Conservation (phyloP, 768 basidiomycete genomes). For the Mycena indigotica region DNA sequence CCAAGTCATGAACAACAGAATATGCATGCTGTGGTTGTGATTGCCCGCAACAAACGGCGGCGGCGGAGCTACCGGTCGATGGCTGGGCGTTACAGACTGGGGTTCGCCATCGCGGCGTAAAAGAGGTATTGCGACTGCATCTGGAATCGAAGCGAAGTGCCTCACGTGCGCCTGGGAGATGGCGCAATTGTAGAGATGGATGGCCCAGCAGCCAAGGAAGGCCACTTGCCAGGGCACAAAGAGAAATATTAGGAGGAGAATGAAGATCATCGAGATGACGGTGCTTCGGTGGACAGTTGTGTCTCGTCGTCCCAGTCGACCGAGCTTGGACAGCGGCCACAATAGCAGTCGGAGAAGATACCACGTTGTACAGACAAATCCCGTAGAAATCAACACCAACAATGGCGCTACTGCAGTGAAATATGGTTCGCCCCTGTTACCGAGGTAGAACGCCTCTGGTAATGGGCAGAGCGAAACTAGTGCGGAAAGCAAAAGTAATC, state of each 20-base stretch:
- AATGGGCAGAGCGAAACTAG: slow-evolving; percentile 58
- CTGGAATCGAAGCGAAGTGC: slow-evolving; percentile 13
- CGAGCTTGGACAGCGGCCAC: slow-evolving; percentile 44
- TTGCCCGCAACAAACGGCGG: slow-evolving; percentile 32
- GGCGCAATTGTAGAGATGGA: slow-evolving; percentile 71
- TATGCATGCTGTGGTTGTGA: slow-evolving; percentile 56
- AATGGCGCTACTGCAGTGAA: slow-evolving; percentile 58
- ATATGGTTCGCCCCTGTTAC: slow-evolving; percentile 52
- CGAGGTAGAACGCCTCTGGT: slow-evolving; percentile 57
- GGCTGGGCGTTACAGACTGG: not conserved
- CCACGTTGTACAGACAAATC: slow-evolving; percentile 66
- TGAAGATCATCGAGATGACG: slow-evolving; percentile 57
- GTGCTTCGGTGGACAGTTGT: slow-evolving; percentile 47
- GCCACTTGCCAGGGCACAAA: slow-evolving; percentile 93
- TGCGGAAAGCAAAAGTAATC: slow-evolving; percentile 46
- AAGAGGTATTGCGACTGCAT: slow-evolving; percentile 26
- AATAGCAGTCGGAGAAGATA: slow-evolving; percentile 51
- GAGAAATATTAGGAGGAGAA: slow-evolving; percentile 68
- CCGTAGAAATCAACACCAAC: slow-evolving; percentile 60
- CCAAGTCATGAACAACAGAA: slow-evolving; percentile 79
- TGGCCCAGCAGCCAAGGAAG: slow-evolving; percentile 81
- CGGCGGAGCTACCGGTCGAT: slow-evolving; percentile 7
- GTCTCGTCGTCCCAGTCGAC: slow-evolving; percentile 37
- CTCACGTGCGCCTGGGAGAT: slow-evolving; percentile 29
- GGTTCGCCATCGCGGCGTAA: slow-evolving; percentile 21